Percentiles rank a stretch among this genome's conserved stretches.
Conservation (phyloP, 2,329 filamentous ascomycete species). For the Pseudogymnoascus sp. region DNA sequence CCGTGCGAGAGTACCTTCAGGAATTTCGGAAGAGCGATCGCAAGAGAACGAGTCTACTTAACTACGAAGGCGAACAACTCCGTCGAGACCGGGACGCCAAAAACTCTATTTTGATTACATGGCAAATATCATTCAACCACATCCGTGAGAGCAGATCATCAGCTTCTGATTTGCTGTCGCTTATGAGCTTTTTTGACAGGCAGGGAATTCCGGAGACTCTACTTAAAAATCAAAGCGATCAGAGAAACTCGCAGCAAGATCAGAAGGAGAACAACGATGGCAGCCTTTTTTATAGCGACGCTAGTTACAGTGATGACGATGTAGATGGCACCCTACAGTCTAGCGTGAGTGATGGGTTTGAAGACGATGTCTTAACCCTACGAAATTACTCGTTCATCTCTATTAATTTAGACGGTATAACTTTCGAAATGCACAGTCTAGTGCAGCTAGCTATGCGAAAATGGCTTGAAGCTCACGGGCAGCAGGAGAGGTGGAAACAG, state of each 20-base stretch:
- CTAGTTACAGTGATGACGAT: slow-evolving; percentile 11
- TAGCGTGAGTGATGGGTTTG: slow-evolving; percentile 21
- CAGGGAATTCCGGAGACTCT: slow-evolving; percentile 33
- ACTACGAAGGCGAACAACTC: slow-evolving; percentile 27
- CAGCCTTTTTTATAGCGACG: slow-evolving; percentile 12
- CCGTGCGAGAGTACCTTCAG: slow-evolving; percentile 32
- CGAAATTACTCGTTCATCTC: slow-evolving; percentile 32
- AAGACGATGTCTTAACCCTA: slow-evolving; percentile 30
- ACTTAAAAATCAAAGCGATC: slow-evolving; percentile 20
- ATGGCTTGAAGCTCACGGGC: slow-evolving; percentile 27
- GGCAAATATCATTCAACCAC: slow-evolving; percentile 31
- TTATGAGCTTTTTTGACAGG: slow-evolving; percentile 40
- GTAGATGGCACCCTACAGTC: slow-evolving; percentile 15
- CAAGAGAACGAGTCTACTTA: slow-evolving; percentile 25
- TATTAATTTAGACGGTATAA: slow-evolving; percentile 16
- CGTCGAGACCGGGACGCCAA: slow-evolving; percentile 30
- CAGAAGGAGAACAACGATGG: slow-evolving; percentile 10
- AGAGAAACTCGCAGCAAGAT: slow-evolving; percentile 11
- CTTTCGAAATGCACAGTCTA: slow-evolving; percentile 36
- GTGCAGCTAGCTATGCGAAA: slow-evolving; percentile 33
- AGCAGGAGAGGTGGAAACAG: slow-evolving; percentile 26
- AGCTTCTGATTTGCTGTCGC: slow-evolving; percentile 35
- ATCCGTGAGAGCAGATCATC: slow-evolving; percentile 28
- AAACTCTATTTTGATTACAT: slow-evolving; percentile 32
- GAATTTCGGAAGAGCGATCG: slow-evolving; percentile 30